Base-by-base conservation (phyloP, 768 basidiomycete genomes). In the Boletus reticulatus region DNA sequence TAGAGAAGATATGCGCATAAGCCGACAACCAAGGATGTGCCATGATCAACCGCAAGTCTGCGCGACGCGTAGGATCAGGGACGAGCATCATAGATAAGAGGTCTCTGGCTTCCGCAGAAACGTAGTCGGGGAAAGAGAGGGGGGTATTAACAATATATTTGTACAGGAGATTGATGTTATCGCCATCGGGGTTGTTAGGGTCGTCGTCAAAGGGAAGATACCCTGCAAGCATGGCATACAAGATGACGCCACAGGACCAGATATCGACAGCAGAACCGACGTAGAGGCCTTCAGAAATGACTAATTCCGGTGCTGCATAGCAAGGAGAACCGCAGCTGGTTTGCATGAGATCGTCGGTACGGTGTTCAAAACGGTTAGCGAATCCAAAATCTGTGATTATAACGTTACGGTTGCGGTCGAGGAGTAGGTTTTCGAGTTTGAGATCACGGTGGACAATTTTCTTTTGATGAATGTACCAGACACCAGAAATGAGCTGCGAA, bases 361-460 rank as follows among this genome's bases (percentile, higher is more conserved):
- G 85, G 67, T 96, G 92, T 71, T 96, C 93, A 69, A 98, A 99
- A 48, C 90, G 87, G 75, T 98, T 99, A 57, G 97, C 97, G 66
- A 98, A 99, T 13, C 97, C 97, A 71, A 99, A 99, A 71, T 98
- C 97, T 54, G 97, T 98, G 77, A 99, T 97, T 77, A 99, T 96
- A 61, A 99, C 93, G 69, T 99, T 98, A 48, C 97, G 86, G 68
- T 98, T 86, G 58, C 95, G 89, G 76, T 99, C 97, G 55, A 99
- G 86, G 41, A 99, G 86, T 4, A 99, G 80, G 69, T 98, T 99
- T 76, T 98, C 96, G 61, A 99, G 87, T 76, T 99, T 99, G 73
- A 99, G 88, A 75, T 99, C 96, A 55, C 97, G 92, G 72, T 99
- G 97, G 46, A 98, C 96, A 58, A 99, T 98, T 78, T 97, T 95